Base-by-base conservation (phyloP, 176 grass and related monocot genomes). In the Phoenix roebelenii region DNA sequence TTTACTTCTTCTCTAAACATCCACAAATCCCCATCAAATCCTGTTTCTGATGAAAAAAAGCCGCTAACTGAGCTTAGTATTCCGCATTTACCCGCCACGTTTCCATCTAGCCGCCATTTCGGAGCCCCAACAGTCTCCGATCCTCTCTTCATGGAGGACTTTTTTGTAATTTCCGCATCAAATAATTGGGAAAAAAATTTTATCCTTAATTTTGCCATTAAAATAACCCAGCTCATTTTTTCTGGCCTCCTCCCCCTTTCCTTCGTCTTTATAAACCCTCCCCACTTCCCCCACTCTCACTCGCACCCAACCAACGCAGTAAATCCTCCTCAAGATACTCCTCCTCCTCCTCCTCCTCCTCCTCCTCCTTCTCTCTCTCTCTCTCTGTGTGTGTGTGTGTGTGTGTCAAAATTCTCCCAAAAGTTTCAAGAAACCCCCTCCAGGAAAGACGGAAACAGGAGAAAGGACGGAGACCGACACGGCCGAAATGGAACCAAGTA, bases 401-500 rank as follows among this genome's bases (percentile, higher is more conserved):
- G 16, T 12, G 9, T 7, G 0, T 28, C 26, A 12, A 44, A 44
- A 3, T 44, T 6, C 5, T 10, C 1, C 35, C 6, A 44, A 12
- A 44, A 12, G 14, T 44, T 44, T 44, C 10, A 2, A 12, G 9
- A 12, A 44, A 52, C 16, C 26, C 39, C 18, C 14, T 4, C 16
- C 5, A 3, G 28, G 54, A 32, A 19, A 25, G 17, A 57, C 10
- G 5, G 32, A 30, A 65, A 79, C 59, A 44, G 57, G 17, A 0
- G 17, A 15, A 69, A 23, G 25, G 18, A 23, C 16, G 66, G 64
- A 52, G 23, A 20, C 20, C 25, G 23, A 0, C 4, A 24, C 25
- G 10, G 25, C 19, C 3, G 2, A 39, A 20, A 70, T 76, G 60
- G 75, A 82, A 60, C 59, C 79, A 3, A 1, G 7, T 49, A 83